Evolutionary conservation across 2,329 filamentous ascomycete genomes (phyloP).

Genomic region (Penicillium sp.): DNA sequence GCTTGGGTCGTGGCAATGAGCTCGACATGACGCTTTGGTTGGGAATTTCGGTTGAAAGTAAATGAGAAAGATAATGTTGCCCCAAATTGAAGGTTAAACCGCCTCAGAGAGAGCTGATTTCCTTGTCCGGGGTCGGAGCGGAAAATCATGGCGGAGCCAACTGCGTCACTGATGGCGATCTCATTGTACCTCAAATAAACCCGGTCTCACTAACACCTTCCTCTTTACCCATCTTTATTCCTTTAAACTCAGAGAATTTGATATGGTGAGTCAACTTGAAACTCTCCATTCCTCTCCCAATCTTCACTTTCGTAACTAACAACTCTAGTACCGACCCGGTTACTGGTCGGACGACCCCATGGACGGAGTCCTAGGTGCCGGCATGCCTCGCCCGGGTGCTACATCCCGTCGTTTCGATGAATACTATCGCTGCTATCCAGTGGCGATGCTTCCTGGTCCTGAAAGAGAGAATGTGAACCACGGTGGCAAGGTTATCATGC

Average conservation of each 20-base stretch:
- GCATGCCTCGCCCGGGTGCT: slow-evolving; percentile 52
- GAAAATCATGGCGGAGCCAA: slow-evolving; percentile 41
- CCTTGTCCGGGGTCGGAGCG: slow-evolving; percentile 38
- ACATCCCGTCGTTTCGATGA: slow-evolving; percentile 84
- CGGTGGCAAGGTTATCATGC: slow-evolving; percentile 95
- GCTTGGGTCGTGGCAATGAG: slow-evolving; percentile 74
- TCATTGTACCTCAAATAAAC: slow-evolving; percentile 7
- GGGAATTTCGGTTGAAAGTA: not conserved
- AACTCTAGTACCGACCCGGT: slow-evolving; percentile 44
- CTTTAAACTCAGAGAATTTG: not conserved
- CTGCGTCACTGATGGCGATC: slow-evolving; percentile 39
- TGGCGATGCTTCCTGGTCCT: slow-evolving; percentile 88
- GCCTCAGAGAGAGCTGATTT: not conserved
- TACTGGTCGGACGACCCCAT: slow-evolving; percentile 56
- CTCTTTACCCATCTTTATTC: slow-evolving; percentile 3
- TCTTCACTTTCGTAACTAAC: slow-evolving; percentile 17
- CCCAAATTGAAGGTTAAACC: slow-evolving; percentile 10
- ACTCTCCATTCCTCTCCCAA: not conserved
- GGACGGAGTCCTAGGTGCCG: slow-evolving; percentile 54
- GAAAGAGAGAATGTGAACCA: slow-evolving; percentile 90
- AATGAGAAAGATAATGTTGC: not conserved
- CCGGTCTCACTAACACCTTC: not conserved
- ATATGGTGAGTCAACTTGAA: slow-evolving; percentile 27
- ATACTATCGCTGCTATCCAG: slow-evolving; percentile 95
- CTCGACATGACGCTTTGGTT: slow-evolving; percentile 52